Evolutionary conservation across 192 early-diverging fungal species (phyloP).

Genomic region (Coemansia brasiliensis): DNA sequence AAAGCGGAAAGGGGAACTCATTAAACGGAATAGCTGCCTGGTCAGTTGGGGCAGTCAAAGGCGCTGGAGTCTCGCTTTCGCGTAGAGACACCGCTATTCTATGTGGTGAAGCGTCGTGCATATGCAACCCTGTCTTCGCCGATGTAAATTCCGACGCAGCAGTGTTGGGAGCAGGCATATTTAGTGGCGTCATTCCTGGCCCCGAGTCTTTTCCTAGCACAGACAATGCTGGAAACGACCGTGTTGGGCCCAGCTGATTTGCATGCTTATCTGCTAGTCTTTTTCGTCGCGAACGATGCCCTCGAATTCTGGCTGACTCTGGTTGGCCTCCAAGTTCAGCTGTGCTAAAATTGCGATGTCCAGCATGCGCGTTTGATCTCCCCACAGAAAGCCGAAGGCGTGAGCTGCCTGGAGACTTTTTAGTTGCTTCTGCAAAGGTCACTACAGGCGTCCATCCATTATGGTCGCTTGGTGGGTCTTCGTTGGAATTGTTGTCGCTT

Average conservation of each 20-base stretch:
- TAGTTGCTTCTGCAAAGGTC: conserved; percentile 34
- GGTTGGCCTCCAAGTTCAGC: background rate
- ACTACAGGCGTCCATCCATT: conserved; percentile 36
- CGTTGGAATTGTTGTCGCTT: conserved; percentile 8
- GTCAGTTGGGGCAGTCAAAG: background rate
- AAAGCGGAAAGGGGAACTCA: background rate
- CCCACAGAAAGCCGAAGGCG: background rate
- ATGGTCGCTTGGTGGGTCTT: background rate
- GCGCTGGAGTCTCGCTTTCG: background rate
- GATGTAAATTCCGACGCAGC: background rate
- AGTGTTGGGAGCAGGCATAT: background rate
- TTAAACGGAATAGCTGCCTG: background rate
- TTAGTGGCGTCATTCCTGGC: conserved; percentile 4
- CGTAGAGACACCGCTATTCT: background rate
- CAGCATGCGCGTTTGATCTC: background rate
- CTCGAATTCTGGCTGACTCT: background rate
- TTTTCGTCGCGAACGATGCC: background rate
- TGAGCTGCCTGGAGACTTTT: background rate
- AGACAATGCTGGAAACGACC: conserved; percentile 5
- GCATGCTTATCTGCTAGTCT: background rate
- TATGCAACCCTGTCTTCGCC: background rate
- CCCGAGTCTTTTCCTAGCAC: background rate
- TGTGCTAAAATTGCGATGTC: conserved; percentile 5
- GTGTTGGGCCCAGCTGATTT: background rate
- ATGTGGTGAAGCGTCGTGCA: background rate